Evolutionary conservation across 1,284 basidiomycete species (phyloP).

Genomic region (Ustilago cynodontis): DNA sequence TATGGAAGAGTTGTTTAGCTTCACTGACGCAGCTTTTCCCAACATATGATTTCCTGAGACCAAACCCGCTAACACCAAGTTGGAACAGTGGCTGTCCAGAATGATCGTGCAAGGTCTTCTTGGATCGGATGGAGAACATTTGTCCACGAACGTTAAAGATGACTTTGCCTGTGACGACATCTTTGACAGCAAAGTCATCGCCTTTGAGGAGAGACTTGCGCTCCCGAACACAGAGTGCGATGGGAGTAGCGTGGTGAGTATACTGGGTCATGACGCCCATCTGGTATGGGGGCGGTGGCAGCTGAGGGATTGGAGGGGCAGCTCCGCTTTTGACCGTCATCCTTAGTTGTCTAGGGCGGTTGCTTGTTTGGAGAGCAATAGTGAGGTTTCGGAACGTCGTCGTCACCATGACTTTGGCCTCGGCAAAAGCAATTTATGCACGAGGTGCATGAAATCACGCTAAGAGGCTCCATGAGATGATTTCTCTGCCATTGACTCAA

Average conservation of each 20-base stretch:
- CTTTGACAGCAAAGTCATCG: slow-evolving; percentile 55
- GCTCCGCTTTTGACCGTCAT: background rate
- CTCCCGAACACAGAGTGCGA: slow-evolving; percentile 48
- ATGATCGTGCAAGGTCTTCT: slow-evolving; percentile 28
- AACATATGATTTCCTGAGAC: background rate
- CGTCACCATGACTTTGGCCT: too few relatives aligned
- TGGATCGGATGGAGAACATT: slow-evolving; percentile 28
- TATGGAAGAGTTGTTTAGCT: slow-evolving; percentile 18
- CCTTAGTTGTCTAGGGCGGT: background rate
- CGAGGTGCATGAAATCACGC: too few relatives aligned
- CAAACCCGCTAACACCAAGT: slow-evolving; percentile 1
- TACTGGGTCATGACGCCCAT: slow-evolving; percentile 40
- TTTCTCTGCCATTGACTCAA: too few relatives aligned
- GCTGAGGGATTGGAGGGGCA: background rate
- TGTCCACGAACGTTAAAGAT: slow-evolving; percentile 43
- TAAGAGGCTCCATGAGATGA: too few relatives aligned
- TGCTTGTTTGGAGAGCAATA: too few relatives aligned
- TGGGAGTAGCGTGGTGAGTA: slow-evolving; percentile 35
- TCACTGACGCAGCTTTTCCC: background rate
- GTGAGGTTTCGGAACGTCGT: too few relatives aligned
- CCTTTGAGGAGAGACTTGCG: slow-evolving; percentile 23
- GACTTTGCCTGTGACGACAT: slow-evolving; percentile 25
- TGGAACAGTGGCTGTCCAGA: slow-evolving; percentile 16
- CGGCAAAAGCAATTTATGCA: too few relatives aligned
- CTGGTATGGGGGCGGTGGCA: slow-evolving; percentile 27